Base-by-base conservation (phyloP, 2,329 filamentous ascomycete species). In the Cladosporium sp. region DNA sequence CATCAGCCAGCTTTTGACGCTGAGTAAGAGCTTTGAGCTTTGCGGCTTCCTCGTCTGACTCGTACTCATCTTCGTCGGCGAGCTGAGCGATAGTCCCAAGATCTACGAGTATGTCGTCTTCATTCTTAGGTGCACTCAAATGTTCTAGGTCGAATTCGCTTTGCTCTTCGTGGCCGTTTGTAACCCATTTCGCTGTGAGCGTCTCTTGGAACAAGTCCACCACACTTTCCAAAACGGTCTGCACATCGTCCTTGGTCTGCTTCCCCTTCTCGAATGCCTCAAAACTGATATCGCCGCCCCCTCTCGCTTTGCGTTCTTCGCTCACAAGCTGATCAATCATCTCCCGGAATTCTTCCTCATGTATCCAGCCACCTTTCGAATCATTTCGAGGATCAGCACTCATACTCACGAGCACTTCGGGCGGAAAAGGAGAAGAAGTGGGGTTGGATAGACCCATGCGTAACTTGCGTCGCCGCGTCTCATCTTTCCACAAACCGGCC, bases 401-500 rank as follows among this genome's bases (percentile, higher is more conserved):
- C 87, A 97, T 95, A 2, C 91, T 90, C 3, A 95, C 83, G 59
- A 97, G 76, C 4, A 86, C 91, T 65, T 96, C 92, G 0, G 86
- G 79, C 1, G 89, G 86, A 64, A 96, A 96, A 0, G 91, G 89
- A 61, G 84, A 93, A 66, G 85, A 90, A 5, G 80, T 84, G 34
- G 85, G 81, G 63, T 85, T 80, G 5, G 75, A 76, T 49, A 88
- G 78, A 1, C 85, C 83, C 82, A 93, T 87, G 47, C 83, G 84
- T 50, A 83, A 80, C 72, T 89, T 93, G 34, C 92, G 84, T 45
- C 92, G 84, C 60, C 85, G 86, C 0, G 88, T 90, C 73, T 97
- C 94, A 66, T 96, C 91, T 70, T 86, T 87, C 94, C 94, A 99
- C 2, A 99, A 75, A 0, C 90, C 89, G 58, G 91, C 92, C 89